These are phyloP conservation scores for Ilex asprella DNA, from an alignment of 257 asterid species.

Conservation along the genomic window DNA sequence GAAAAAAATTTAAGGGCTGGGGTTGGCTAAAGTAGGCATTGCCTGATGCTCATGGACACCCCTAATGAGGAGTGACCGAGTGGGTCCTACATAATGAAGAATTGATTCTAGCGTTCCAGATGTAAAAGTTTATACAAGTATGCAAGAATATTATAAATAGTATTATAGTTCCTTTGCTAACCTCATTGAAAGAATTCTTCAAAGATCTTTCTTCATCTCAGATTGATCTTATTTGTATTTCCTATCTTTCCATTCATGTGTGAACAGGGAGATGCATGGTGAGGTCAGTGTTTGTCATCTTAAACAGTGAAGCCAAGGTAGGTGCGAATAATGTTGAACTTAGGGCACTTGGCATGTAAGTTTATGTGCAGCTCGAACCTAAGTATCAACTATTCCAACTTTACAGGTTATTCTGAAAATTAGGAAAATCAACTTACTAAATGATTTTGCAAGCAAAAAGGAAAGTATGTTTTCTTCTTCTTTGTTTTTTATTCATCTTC, in stretches of 20 bases:
- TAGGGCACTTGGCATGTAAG: neutral
- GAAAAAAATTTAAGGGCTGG: too few relatives aligned
- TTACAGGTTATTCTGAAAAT: constrained; percentile 64
- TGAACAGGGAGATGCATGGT: constrained; percentile 49
- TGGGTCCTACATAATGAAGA: neutral
- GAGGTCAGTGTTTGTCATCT: constrained; percentile 56
- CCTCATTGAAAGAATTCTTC: too few relatives aligned
- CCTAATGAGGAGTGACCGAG: too few relatives aligned
- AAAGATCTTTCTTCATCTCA: neutral
- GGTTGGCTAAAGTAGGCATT: too few relatives aligned
- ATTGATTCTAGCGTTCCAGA: too few relatives aligned
- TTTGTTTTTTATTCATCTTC: neutral
- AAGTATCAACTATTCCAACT: constrained; percentile 6
- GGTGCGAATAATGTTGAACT: neutral
- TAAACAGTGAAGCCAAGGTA: constrained; percentile 65
- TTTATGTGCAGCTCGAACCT: too few relatives aligned
- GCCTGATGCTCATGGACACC: too few relatives aligned
- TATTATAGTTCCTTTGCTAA: too few relatives aligned
- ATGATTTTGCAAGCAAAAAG: constrained; percentile 52
- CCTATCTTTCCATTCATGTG: constrained; percentile 6
- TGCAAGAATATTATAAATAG: too few relatives aligned
- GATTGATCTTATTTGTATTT: neutral
- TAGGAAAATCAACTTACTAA: constrained; percentile 57
- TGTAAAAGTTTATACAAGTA: too few relatives aligned
- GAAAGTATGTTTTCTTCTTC: constrained; percentile 47